A percentile compares a stretch with the other conserved stretches of the same genome.
Evolutionary conservation across 768 basidiomycete genomes (phyloP).

Genomic region (Sporobolomyces pararoseus): DNA sequence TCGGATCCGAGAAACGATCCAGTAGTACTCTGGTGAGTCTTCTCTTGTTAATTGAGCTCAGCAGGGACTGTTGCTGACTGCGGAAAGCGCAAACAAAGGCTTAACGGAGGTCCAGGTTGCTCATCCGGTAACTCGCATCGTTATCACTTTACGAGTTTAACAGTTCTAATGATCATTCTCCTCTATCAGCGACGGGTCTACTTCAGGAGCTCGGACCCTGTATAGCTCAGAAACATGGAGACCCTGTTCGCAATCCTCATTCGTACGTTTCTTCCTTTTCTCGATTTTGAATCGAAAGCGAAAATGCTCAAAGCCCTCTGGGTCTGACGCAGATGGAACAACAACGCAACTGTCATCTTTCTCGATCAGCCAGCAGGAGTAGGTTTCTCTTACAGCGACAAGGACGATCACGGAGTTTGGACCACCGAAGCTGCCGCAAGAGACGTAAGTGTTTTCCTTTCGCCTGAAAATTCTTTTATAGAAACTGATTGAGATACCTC

Average conservation of each 20-base stretch:
- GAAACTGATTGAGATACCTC: not conserved
- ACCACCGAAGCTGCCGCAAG: slow-evolving; percentile 42
- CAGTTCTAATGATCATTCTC: no score
- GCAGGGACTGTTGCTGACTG: no score
- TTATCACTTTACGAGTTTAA: no score
- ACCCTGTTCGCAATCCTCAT: slow-evolving; percentile 34
- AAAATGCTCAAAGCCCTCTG: no score
- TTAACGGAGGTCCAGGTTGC: slow-evolving; percentile 40
- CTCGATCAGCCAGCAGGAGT: slow-evolving; percentile 40
- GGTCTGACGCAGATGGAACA: slow-evolving; percentile 10
- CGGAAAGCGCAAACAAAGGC: slow-evolving; percentile 15
- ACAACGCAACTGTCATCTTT: slow-evolving; percentile 32
- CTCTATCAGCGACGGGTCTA: no score
- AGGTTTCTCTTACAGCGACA: slow-evolving; percentile 40
- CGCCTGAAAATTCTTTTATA: not conserved
- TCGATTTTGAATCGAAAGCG: not conserved
- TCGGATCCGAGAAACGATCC: slow-evolving; percentile 39
- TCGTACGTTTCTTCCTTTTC: slow-evolving; percentile 17
- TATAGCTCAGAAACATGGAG: slow-evolving; percentile 15
- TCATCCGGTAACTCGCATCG: slow-evolving; percentile 30
- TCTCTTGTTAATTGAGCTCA: no score
- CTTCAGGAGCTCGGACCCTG: slow-evolving; percentile 43
- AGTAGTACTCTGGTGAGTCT: slow-evolving; percentile 35
- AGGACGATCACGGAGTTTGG: slow-evolving; percentile 33
- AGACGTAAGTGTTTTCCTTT: slow-evolving; percentile 37